A percentile compares a stretch with the other conserved stretches of the same genome.
Conservation (phyloP, 164 flowering plant species). For the Tetrastigma voinierianum region DNA sequence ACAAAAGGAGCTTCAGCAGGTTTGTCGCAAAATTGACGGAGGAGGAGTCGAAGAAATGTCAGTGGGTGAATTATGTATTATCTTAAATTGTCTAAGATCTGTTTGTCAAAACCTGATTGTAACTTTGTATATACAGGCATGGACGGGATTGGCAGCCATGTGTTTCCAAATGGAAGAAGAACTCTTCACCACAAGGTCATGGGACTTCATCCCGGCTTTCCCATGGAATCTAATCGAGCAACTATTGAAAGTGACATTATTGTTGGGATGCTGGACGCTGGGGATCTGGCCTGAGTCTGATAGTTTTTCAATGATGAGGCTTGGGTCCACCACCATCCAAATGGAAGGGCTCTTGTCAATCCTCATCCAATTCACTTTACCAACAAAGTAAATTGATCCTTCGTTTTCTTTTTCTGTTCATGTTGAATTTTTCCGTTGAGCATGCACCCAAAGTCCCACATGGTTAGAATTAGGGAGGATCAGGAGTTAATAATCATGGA, state of each 20-base stretch:
- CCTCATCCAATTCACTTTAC: constrained; percentile 15
- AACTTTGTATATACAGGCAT: background rate
- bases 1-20: background rate
- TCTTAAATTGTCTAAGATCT: background rate
- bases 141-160: constrained; percentile 1
- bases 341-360: constrained; percentile 19
- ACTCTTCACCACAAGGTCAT: constrained; percentile 20
- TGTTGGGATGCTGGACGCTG: constrained; percentile 8
- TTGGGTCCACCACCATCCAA: constrained; percentile 19
- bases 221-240: background rate
- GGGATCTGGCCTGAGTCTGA: constrained; percentile 8
- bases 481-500: too few species aligned
- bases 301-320: constrained; percentile 15
- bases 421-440: too few species aligned
- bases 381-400: constrained; percentile 25
- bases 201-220: constrained; percentile 22
- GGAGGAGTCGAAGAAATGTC: background rate
- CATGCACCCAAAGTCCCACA: too few species aligned
- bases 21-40: background rate
- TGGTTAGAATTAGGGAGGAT: too few species aligned
- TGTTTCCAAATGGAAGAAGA: background rate
- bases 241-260: constrained; percentile 13
- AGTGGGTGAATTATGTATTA: background rate
- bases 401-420: too few species aligned
- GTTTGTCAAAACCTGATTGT: background rate